Percentiles rank a stretch among this genome's conserved stretches.
These are phyloP conservation scores for Lactuca sativa DNA, from an alignment of 129 eudicot species.

Conservation along the genomic window DNA sequence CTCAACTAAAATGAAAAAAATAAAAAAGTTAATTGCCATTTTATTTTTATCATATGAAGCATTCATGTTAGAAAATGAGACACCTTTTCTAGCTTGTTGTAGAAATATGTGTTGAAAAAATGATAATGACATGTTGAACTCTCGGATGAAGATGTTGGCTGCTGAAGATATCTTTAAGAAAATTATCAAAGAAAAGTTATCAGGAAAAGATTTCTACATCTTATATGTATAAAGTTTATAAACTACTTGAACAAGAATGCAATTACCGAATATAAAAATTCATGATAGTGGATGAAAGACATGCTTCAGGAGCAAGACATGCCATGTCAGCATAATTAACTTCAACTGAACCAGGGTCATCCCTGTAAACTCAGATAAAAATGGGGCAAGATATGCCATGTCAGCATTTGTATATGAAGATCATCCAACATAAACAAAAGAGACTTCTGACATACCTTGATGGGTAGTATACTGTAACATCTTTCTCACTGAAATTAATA, in stretches of 20 bases:
- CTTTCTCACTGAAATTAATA: conserved; percentile 52
- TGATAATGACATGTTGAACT: conserved; percentile 44
- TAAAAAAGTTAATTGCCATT: background rate
- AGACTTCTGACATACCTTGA: conserved; percentile 55
- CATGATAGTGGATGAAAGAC: conserved; percentile 81
- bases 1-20: conserved; percentile 39
- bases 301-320: conserved; percentile 85
- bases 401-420: conserved; percentile 8
- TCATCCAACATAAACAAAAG: conserved; percentile 22
- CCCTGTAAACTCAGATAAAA: conserved; percentile 44
- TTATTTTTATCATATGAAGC: background rate
- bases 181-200: conserved; percentile 3
- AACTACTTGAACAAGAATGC: background rate
- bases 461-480: conserved; percentile 61
- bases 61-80: conserved; percentile 14
- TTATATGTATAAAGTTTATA: background rate
- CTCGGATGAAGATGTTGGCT: conserved; percentile 32
- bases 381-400: conserved; percentile 2
- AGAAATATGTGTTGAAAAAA: conserved; percentile 88
- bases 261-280: conserved; percentile 84
- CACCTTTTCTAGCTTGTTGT: conserved; percentile 86
- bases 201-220: conserved; percentile 9
- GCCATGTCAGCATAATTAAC: conserved; percentile 56
- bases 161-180: conserved; percentile 71
- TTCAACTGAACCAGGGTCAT: conserved; percentile 73